Conservation (phyloP, 768 basidiomycete genomes). For the Russula sp. region DNA sequence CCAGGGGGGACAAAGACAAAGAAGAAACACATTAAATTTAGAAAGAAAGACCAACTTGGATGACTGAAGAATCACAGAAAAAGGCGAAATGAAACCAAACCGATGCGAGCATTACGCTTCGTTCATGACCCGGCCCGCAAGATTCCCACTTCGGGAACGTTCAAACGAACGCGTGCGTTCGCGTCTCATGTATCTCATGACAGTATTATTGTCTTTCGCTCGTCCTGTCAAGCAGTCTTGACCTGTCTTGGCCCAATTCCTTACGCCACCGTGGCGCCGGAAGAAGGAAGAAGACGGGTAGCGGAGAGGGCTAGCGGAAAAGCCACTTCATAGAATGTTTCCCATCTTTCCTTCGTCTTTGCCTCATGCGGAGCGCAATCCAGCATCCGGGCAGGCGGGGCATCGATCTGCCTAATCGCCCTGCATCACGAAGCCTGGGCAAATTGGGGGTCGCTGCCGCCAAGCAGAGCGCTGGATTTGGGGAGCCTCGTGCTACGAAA, state of each 20-base stretch:
- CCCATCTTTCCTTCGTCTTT: not conserved
- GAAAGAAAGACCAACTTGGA: too few species aligned
- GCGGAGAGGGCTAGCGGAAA: too few species aligned
- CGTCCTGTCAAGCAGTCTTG: not conserved
- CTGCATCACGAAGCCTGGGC: too few species aligned
- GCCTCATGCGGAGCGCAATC: not conserved
- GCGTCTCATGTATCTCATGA: not conserved
- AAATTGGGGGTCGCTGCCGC: too few species aligned
- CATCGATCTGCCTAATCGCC: too few species aligned
- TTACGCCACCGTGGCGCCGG: not conserved
- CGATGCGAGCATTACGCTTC: not conserved
- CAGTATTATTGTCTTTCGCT: not conserved
- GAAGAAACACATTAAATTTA: too few species aligned
- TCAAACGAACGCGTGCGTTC: not conserved
- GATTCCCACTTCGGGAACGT: not conserved
- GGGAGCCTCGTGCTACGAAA: constrained; percentile 19
- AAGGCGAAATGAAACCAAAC: not conserved
- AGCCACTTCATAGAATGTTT: constrained; percentile 9
- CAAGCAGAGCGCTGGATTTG: not conserved
- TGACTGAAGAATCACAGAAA: not conserved
- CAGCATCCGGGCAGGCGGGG: too few species aligned
- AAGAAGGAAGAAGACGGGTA: not conserved
- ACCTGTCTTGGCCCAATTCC: not conserved
- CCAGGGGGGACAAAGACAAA: not conserved
- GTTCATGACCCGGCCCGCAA: not conserved